Percentiles rank a stretch among this genome's conserved stretches.
These are phyloP conservation scores for Rhododendron simsii DNA, from an alignment of 148 eudicot genomes.

Conservation along the genomic window DNA sequence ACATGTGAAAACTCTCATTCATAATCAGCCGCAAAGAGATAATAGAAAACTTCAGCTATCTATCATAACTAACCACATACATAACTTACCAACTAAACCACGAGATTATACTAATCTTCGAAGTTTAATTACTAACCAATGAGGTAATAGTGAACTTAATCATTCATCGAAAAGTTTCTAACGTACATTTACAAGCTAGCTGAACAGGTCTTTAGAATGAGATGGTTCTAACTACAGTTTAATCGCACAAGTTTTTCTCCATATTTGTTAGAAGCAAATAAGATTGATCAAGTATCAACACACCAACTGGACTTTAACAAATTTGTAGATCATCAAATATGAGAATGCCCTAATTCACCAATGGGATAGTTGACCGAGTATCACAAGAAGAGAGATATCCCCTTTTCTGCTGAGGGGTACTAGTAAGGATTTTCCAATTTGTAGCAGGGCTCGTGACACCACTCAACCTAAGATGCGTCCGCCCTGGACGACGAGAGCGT, in stretches of 20 bases:
- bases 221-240: neutral
- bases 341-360: neutral
- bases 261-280: too few species aligned
- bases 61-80: neutral
- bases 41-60: neutral
- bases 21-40: neutral
- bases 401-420: too few species aligned
- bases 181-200: neutral
- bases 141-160: neutral
- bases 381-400: neutral
- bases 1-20: neutral
- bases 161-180: neutral
- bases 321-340: neutral
- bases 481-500: too few species aligned
- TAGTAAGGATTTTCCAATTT: too few species aligned
- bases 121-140: neutral
- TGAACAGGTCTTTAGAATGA: neutral
- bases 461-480: too few species aligned
- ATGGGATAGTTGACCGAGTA: neutral
- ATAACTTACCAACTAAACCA: neutral
- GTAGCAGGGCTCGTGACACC: too few species aligned
- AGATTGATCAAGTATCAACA: too few species aligned
- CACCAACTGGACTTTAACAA: too few species aligned
- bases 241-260: too few species aligned
- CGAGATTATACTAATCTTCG: neutral